Base-by-base conservation (phyloP, 257 asterid species). In the Solanum rostratum region DNA sequence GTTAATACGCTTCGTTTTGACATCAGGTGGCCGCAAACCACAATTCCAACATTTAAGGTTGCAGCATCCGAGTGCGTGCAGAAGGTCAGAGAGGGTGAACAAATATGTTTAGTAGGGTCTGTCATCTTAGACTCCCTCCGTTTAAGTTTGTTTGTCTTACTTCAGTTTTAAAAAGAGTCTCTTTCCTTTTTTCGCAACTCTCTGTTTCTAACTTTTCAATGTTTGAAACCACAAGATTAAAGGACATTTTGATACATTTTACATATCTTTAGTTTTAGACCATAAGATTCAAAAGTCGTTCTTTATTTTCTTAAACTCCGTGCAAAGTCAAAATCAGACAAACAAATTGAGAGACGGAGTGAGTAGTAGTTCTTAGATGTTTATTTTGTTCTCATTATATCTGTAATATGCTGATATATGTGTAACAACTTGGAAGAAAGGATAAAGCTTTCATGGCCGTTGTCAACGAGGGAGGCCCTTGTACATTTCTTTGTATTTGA, bases 381-480 rank as follows among this genome's bases (percentile, higher is more conserved):
- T 74, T 24, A 3, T 15, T 73, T 46, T 15, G 24, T 81, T 29
- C 82, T 70, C 43, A 11, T 29, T 24, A 66, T 15, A 85, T 73
- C 89, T 78, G 60, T 90, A 90, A 95, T 87, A 82, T 70, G 76
- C 60, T 74, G 81, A 74, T 74, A 74, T 74, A 74, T 74, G 81
- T 74, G 49, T 30, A 80, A 86, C 65, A 89, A 71, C 85, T 94
- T 89, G 98, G 91, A 95, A 92, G 98, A 89, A 91, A 96, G 99
- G 93, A 93, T 96, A 97, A 96, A 93, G 95, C 89, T 93, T 88
- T 89, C 99, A 45, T 96, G 99, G 99, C 99, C 99, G 82, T 65
- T 96, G 87, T 91, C 98, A 79, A 69, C 94, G 85, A 91, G 99
- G 88, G 99, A 96, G 92, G 98, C 88, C 57, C 66, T 95, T 53